Base-by-base conservation (phyloP, 495 filamentous ascomycete species). In the Clavariopsis aquatica region DNA sequence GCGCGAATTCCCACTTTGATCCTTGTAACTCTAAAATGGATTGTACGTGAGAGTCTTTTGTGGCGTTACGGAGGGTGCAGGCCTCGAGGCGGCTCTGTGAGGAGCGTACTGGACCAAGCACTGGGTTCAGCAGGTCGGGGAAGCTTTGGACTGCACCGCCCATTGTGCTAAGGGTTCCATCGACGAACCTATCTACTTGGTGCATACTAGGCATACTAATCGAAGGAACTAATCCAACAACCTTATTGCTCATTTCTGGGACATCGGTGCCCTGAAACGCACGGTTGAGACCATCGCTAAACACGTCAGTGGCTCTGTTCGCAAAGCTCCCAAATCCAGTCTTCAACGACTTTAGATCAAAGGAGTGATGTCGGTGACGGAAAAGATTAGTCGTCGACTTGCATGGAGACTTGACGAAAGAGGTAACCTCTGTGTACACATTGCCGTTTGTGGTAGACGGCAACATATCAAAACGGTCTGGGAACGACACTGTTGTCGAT, bases 191-290 rank as follows among this genome's bases (percentile, higher is more conserved):
- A 19, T 31, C 34, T 2, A 63, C 19, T 20, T 51, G 26, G 38
- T 23, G 20, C 49, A 36, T 46, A 19, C 17, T 56, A 3, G 60
- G 49, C 17, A 56, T 19, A 1, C 7, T 20, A 38, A 63, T 13
- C 7, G 23, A 19, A 2, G 52, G 49, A 3, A 63, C 17, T 12
- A 56, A 4, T 15, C 22, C 49, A 0, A 29, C 38, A 10, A 52
- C 45, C 12, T 28, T 57, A 23, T 64, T 52, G 1, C 34, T n/a
- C 27, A 64, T 36, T 31, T 57, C 52, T 10, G 46, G 36, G 0
- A 29, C 64, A 28, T 66, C 64, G 1, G 54, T 24, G 22, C 64
- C 64, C 20, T 66, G 47, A 17, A 60, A 61, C 13, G 57, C 64
- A 8, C 34, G 29, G n/a, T 66, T 61, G 23, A 66, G 19, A 4